A percentile compares a stretch with the other conserved stretches of the same genome.
Evolutionary conservation across 176 grass and related monocot genomes (phyloP).

Genomic region (Guadua angustifolia): DNA sequence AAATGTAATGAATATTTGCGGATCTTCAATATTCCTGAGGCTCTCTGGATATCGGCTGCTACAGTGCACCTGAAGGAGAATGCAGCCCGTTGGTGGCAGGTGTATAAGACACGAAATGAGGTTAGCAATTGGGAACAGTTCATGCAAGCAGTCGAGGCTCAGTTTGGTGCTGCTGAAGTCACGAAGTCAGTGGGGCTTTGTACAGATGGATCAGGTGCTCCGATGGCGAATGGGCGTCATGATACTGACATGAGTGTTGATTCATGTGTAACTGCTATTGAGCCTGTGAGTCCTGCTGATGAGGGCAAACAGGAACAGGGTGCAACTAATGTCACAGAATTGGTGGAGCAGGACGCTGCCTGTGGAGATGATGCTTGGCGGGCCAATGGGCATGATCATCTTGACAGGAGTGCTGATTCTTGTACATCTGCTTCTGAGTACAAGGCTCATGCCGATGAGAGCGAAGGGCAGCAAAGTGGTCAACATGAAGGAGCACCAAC

Average conservation of each 20-base stretch:
- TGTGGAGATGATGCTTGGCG: conserved; percentile 16
- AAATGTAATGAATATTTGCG: no score
- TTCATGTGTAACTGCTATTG: conserved; percentile 23
- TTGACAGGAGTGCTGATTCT: conserved; percentile 31
- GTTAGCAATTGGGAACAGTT: no score
- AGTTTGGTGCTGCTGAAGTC: conserved; percentile 6
- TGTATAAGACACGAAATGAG: no score
- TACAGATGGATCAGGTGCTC: not conserved
- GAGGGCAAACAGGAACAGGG: conserved; percentile 19
- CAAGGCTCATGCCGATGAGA: not conserved
- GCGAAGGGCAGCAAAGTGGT: conserved; percentile 14
- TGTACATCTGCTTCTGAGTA: conserved; percentile 8
- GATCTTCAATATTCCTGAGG: no score
- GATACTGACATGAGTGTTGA: not conserved
- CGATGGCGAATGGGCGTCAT: not conserved
- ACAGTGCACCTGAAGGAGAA: no score
- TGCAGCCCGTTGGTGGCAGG: no score
- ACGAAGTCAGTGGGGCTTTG: conserved; percentile 3
- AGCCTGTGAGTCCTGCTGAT: not conserved
- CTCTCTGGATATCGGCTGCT: no score
- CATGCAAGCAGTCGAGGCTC: no score
- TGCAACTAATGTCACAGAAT: not conserved
- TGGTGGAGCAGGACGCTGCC: not conserved
- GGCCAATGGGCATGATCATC: conserved; percentile 31
- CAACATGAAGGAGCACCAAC: not conserved